Evolutionary conservation across 495 filamentous ascomycete genomes (phyloP), one percentile per base, ranked within the genome.

Genomic region (Monascus purpureus): DNA sequence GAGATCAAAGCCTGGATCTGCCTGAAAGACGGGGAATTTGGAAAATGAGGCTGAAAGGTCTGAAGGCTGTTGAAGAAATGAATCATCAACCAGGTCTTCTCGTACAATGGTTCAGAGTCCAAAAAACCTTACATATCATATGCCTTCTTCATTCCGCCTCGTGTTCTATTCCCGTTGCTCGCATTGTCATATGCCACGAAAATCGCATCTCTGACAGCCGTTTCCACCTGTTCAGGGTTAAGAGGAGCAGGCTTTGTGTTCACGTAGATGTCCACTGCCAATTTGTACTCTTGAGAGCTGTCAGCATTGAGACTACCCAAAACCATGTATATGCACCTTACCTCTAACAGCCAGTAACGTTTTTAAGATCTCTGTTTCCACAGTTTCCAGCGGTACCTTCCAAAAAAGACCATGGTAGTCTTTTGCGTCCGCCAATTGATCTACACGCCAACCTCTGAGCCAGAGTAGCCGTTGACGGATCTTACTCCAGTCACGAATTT

Each of bases 111-210:
- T 11, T 24, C 22, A 11, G 22, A 24, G 11, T 24, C 11, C 25
- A n/a, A n/a, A n/a, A n/a, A n/a, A n/a, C 60, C 78, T 58, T 61
- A 83, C 76, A 86, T 83, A 25, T 93, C 82, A 41, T 77, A 72
- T 26, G 82, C 83, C 56, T 72, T 82, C 46, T 83, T 85, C 48
- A 93, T 69, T 4, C 80, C 83, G 8, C 87, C 87, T 35, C 83
- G 68, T 6, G 72, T 82, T 41, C 75, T 67, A 42, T 92, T 92
- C 4, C 84, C 82, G 52, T 93, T 95, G 31, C 79, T 87, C 19
- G 87, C 84, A 44, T 85, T 88, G 44, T 93, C 84, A 47, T 88
- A 95, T 2, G 72, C 72, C 9, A 72, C 61, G 61, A 84, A 76
- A 1, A 77, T 78, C 13, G 72, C 63, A 9, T 70, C 63, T 19